Percentiles rank a stretch among this genome's conserved stretches.
Conservation (phyloP, 2,329 filamentous ascomycete species). For the Phialophora chinensis region DNA sequence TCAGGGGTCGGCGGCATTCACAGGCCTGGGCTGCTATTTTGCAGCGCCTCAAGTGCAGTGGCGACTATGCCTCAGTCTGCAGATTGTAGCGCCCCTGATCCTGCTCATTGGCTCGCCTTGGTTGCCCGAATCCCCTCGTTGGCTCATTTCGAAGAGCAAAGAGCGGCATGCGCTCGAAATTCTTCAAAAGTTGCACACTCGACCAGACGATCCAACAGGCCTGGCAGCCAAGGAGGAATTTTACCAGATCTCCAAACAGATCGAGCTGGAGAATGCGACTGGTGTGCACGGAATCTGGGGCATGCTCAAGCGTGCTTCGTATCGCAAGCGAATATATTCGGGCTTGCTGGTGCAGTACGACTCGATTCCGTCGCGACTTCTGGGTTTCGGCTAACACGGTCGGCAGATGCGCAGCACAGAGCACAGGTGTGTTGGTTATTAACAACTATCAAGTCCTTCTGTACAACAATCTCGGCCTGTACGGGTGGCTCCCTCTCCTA, state of each 20-base stretch:
- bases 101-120: slow-evolving; percentile 48
- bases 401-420: slow-evolving; percentile 42
- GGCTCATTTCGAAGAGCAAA: slow-evolving; percentile 51
- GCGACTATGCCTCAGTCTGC: slow-evolving; percentile 41
- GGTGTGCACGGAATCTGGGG: slow-evolving; percentile 44
- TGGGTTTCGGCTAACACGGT: slow-evolving; percentile 47
- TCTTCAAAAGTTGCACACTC: slow-evolving; percentile 52
- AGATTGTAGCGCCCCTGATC: slow-evolving; percentile 48
- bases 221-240: slow-evolving; percentile 49
- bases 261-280: slow-evolving; percentile 48
- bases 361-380: slow-evolving; percentile 38
- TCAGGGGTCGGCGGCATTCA: slow-evolving; percentile 21
- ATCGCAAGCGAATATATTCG: slow-evolving; percentile 45
- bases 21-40: slow-evolving; percentile 25
- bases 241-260: slow-evolving; percentile 52
- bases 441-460: slow-evolving; percentile 52
- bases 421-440: slow-evolving; percentile 36
- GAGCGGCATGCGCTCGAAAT: slow-evolving; percentile 47
- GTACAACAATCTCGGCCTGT: slow-evolving; percentile 46
- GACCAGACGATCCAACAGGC: slow-evolving; percentile 48
- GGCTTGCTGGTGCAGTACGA: slow-evolving; percentile 19
- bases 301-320: slow-evolving; percentile 50
- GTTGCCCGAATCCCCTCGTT: slow-evolving; percentile 51
- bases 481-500: slow-evolving; percentile 50
- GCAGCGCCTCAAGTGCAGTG: slow-evolving; percentile 21